Percentiles rank a stretch among this genome's conserved stretches.
Conservation (phyloP, 2,329 filamentous ascomycete species). For the Cercospora sojina region DNA sequence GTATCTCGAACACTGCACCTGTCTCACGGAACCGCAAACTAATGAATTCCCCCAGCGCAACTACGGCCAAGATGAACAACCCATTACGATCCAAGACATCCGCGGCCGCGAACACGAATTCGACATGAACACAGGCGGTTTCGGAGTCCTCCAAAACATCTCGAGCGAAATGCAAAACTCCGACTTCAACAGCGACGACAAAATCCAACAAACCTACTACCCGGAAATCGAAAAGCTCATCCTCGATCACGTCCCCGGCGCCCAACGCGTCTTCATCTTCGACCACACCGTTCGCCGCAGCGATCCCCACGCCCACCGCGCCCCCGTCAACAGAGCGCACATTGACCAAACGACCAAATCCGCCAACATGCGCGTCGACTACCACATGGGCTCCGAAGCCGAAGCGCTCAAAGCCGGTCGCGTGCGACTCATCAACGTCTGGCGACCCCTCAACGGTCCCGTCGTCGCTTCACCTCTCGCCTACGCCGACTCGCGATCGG, state of each 20-base stretch:
- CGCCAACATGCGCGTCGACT: slow-evolving; percentile 64
- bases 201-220: slow-evolving; percentile 74
- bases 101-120: slow-evolving; percentile 68
- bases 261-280: slow-evolving; percentile 69
- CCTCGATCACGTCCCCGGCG: slow-evolving; percentile 64
- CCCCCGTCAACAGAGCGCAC: slow-evolving; percentile 71
- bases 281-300: slow-evolving; percentile 84
- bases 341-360: slow-evolving; percentile 76
- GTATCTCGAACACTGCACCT: neutral
- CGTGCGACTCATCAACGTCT: slow-evolving; percentile 85
- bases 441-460: slow-evolving; percentile 64
- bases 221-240: slow-evolving; percentile 76
- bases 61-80: slow-evolving; percentile 53
- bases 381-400: slow-evolving; percentile 67
- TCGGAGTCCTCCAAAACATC: slow-evolving; percentile 62
- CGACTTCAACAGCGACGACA: slow-evolving; percentile 66
- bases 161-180: slow-evolving; percentile 48
- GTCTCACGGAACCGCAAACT: neutral
- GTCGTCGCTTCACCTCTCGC: slow-evolving; percentile 59
- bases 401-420: slow-evolving; percentile 64
- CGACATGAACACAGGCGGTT: slow-evolving; percentile 71
- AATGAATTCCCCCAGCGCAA: slow-evolving; percentile 60
- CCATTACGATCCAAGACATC: slow-evolving; percentile 67
- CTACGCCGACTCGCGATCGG: slow-evolving; percentile 56
- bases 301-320: slow-evolving; percentile 57